These are phyloP conservation scores for Hyaloscypha variabilis DNA, from an alignment of 495 filamentous ascomycete genomes.

Conservation along the genomic window DNA sequence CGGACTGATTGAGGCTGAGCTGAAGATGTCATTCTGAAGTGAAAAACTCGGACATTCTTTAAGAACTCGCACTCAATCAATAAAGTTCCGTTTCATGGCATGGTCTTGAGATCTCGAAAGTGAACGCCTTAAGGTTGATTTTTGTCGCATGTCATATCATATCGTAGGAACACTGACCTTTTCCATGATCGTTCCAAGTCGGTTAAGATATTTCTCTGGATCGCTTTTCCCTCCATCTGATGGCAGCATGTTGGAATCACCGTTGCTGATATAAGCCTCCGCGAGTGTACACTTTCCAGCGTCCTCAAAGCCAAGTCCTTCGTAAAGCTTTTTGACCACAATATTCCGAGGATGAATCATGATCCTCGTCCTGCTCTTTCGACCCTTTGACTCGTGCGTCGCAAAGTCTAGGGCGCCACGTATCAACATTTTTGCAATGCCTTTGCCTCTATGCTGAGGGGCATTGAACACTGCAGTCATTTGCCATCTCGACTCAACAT, in stretches of 20 bases:
- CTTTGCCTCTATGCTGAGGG: constrained; percentile 36
- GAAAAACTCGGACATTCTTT: constrained; percentile 17
- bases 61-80: not conserved
- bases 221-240: constrained; percentile 27
- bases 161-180: not conserved
- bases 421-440: constrained; percentile 40
- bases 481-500: constrained; percentile 39
- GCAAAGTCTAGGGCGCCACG: constrained; percentile 36
- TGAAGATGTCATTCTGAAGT: constrained; percentile 17
- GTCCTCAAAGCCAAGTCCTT: constrained; percentile 36
- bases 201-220: constrained; percentile 29
- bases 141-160: not conserved
- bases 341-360: constrained; percentile 39
- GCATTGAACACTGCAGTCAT: constrained; percentile 41
- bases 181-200: constrained; percentile 31
- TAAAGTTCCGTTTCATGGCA: not conserved
- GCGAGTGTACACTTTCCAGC: constrained; percentile 36
- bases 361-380: constrained; percentile 31
- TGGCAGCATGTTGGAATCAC: constrained; percentile 37
- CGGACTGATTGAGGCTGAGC: not conserved
- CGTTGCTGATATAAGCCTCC: constrained; percentile 40
- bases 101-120: not conserved
- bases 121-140: not conserved
- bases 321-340: constrained; percentile 36
- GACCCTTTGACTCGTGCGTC: constrained; percentile 23